phyloP scores from a whole-genome alignment of 176 grass and related monocot species.

The Melocanna baccifera region DNA sequence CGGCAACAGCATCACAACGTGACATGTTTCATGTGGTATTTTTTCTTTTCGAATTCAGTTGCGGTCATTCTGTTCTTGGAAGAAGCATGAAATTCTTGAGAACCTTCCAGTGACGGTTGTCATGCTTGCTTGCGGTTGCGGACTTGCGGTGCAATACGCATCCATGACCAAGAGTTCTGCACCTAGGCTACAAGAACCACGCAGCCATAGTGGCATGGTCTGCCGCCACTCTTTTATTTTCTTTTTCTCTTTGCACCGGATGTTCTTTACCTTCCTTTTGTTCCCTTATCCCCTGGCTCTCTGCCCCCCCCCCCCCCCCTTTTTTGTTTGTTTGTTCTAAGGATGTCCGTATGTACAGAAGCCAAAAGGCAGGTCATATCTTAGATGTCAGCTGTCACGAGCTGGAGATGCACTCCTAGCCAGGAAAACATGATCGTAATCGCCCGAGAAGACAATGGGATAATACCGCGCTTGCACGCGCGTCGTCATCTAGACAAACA shows the following conservation, averaged over 20 bases:
- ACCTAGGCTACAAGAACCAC: not conserved
- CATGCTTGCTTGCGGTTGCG: not conserved
- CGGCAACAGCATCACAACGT: not conserved
- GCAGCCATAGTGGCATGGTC: not conserved
- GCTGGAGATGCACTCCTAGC: conserved; percentile 11
- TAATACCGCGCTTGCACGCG: not conserved
- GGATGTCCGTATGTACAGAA: not conserved
- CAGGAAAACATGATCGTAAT: conserved; percentile 12
- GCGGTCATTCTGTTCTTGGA: not conserved
- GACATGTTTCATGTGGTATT: not conserved
- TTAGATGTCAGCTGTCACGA: not conserved
- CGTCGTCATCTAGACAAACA: too few species aligned
- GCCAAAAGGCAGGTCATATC: not conserved
- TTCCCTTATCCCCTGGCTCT: not conserved
- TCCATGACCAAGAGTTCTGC: not conserved
- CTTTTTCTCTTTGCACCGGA: not conserved
- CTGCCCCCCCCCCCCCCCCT: too few species aligned
- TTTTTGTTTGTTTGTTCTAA: not conserved
- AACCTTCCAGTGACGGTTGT: not conserved
- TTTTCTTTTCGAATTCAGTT: not conserved
- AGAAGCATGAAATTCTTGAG: not conserved
- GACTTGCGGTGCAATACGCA: not conserved
- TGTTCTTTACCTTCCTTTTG: not conserved
- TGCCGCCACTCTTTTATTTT: not conserved
- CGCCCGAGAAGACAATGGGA: not conserved